A percentile compares a stretch with the other conserved stretches of the same genome.
phyloP scores from a whole-genome alignment of 768 basidiomycete species.

The Rhodotorula babjevae region DNA sequence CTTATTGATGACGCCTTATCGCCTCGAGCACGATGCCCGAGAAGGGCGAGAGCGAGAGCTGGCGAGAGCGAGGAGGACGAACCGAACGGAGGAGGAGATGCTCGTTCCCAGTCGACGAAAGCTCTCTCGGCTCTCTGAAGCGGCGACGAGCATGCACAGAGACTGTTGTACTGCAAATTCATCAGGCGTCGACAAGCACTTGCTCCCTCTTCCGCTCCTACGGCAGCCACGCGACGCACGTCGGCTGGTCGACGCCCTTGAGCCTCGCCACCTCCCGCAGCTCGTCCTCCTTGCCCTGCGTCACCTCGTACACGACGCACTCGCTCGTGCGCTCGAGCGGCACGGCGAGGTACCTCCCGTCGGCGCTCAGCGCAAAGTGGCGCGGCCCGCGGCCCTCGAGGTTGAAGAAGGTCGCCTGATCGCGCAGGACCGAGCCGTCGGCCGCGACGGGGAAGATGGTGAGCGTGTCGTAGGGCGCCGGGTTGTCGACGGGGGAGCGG shows the following conservation, averaged over 20 bases:
- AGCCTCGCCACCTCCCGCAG: conserved; percentile 22
- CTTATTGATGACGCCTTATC: too few species aligned
- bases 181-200: too few species aligned
- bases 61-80: too few species aligned
- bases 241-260: conserved; percentile 20
- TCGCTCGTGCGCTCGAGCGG: conserved; percentile 34
- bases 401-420: background rate
- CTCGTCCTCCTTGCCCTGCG: conserved; percentile 1
- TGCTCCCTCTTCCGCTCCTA: background rate
- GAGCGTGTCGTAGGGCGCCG: conserved; percentile 20
- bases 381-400: conserved; percentile 25
- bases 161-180: too few species aligned
- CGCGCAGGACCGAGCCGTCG: conserved; percentile 1
- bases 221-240: conserved; percentile 9
- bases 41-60: too few species aligned
- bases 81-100: too few species aligned
- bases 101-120: too few species aligned
- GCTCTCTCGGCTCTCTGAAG: too few species aligned
- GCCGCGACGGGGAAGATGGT: conserved; percentile 21
- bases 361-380: conserved; percentile 8
- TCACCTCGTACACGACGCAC: conserved; percentile 14
- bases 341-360: conserved; percentile 22
- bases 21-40: too few species aligned
- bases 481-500: conserved; percentile 29
- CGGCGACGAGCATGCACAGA: too few species aligned